Evolutionary conservation across 306 rosid species (phyloP).

Genomic region (Canavalia ensiformis): DNA sequence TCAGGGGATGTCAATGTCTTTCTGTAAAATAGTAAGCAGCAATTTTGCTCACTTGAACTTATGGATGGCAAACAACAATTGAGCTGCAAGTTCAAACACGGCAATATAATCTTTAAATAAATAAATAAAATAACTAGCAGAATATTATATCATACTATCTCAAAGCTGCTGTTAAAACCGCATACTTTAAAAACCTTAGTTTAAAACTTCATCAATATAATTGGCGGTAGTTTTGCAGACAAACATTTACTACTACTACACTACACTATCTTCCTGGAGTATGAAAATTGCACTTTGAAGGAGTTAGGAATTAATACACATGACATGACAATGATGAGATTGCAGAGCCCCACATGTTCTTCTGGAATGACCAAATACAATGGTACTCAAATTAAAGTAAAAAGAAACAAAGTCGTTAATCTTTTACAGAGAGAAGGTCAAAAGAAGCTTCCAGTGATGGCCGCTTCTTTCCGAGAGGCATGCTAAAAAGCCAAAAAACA

Average conservation of each 20-base stretch:
- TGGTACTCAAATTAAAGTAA: not conserved
- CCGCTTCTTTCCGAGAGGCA: constrained; percentile 16
- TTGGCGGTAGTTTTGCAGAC: not conserved
- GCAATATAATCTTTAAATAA: not conserved
- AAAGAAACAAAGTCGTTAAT: not conserved
- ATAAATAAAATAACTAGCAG: not conserved
- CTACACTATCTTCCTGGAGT: not conserved
- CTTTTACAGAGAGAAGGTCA: not conserved
- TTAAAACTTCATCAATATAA: not conserved
- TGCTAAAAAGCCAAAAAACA: not conserved
- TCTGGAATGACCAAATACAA: not conserved
- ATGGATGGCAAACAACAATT: constrained; percentile 1
- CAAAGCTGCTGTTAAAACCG: not conserved
- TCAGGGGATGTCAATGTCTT: not conserved
- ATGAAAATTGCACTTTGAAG: not conserved
- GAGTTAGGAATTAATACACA: not conserved
- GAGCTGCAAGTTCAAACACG: not conserved
- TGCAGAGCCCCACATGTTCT: not conserved
- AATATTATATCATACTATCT: not conserved
- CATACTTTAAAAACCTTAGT: not conserved
- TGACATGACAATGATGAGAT: constrained; percentile 14
- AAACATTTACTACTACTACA: not conserved
- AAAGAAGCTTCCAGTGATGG: constrained; percentile 7
- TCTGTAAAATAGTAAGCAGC: not conserved
- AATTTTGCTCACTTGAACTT: constrained; percentile 6